Base-by-base conservation (phyloP, 163 green algal genomes). In the Coccomyxa subellipsoidea region DNA sequence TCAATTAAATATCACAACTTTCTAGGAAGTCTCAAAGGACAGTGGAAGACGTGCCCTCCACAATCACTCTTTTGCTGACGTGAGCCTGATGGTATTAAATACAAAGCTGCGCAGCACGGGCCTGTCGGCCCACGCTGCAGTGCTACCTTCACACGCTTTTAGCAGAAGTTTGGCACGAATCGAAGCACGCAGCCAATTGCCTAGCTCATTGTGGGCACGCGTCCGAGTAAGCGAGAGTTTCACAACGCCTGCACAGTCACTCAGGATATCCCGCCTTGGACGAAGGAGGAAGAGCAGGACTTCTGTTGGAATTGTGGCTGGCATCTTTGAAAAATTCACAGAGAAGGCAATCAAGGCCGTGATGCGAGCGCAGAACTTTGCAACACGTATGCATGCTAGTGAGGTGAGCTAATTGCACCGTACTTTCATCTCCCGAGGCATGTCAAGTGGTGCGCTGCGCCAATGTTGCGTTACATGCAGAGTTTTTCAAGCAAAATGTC, bases 281-380 rank as follows among this genome's bases (percentile, higher is more conserved):
- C 47, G 47, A 59, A 59, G 47, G 47, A 59, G 4, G 23, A 59
- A 18, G 5, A 59, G 47, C 15, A 12, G 47, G 47, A 27, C 47
- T 18, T 59, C 47, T 18, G 21, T 59, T 59, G 15, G 47, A 12
- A 18, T 59, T 1, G 29, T 39, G 7, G 72, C 37, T 59, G 72
- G 36, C 47, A 53, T 78, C 72, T 95, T 95, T 77, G 90, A 93
- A 54, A 85, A 88, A 69, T 96, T 96, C 80, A 94, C 92, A 31
- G 94, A 97, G 86, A 86, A 90, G 18, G 87, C 82, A 54, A 96
- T 98, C 79, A 96, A 96, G 83, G 80, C 84, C 4, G 89, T 97
- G 7, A 96, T 97, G 91, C 87, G 93, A 39, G 88, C 92, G 0
- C 94, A 97, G 89, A 81, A 92, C 81, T 88, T 94, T 72, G 91